Base-by-base conservation (phyloP, 306 rosid species). In the Luffa acutangula region DNA sequence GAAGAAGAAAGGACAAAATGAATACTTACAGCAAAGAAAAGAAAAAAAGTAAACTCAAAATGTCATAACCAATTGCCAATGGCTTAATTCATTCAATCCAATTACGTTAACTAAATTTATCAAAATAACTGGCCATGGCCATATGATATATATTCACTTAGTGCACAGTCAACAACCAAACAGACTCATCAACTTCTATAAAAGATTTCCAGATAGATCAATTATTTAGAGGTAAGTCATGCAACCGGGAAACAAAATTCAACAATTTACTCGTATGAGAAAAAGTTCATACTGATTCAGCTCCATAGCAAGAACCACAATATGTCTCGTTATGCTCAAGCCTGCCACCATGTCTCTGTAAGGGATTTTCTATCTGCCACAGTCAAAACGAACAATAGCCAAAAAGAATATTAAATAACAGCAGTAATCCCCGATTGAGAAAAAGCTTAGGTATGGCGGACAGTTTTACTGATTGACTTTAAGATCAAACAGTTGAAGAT, bases 321-420 rank as follows among this genome's bases (percentile, higher is more conserved):
- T 96, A 96, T 34, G 99, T 96, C 90, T 96, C 99, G 25, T 96
- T 96, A 78, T 91, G 99, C 88, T 96, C 98, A 42, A 96, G 98
- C 87, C 99, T 90, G 79, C 99, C 98, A 88, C 99, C 99, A 79
- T 96, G 99, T 79, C 76, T 89, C 88, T 93, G 99, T 80, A 93
- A 86, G 59, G 99, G 99, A 41, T 90, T 96, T 43, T 96, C 98
- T 82, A 96, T 90, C 99, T 96, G 80, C 41, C 67, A 82, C 70
- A 74, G 34, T 15, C 83, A 75, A 84, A 78, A 33, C 60, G 31
- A 48, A 36, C 20, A 75, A 81, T 75, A 76, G 81, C 62, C 70
- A 60, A 82, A 66, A 79, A 20, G 49, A 64, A 76, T 46, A 70
- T 49, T 9, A 43, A 72, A 77, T 31, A 62, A 62, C 43, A 42